Base-by-base conservation (phyloP, 2,329 filamentous ascomycete species). In the Ampelomyces quisqualis region DNA sequence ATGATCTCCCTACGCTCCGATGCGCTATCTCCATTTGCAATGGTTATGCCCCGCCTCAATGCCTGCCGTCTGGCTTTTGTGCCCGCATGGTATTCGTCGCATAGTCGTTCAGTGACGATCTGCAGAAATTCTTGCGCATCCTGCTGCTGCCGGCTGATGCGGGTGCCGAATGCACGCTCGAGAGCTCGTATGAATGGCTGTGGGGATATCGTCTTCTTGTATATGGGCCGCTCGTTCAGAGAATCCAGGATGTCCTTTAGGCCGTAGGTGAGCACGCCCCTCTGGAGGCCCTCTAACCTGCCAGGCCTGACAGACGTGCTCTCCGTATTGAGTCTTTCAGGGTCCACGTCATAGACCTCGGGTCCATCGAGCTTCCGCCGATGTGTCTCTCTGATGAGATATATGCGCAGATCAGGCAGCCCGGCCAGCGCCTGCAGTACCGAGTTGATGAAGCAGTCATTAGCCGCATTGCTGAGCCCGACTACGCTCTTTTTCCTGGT, bases 81-180 rank as follows among this genome's bases (percentile, higher is more conserved):
- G 1, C 89, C 90, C 3, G 90, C 90, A 63, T 94, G 84, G 60
- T 96, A 95, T 69, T 98, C 93, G 62, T 98, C 93, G 59, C 88
- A 90, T 40, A 98, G 74, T 37, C 91, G 80, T 72, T 98, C 91
- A 2, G 89, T 86, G 9, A 98, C 85, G 34, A 97, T 85, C 71
- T 98, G 93, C 40, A 98, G 71, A 51, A 98, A 96, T 67, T 98
- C 93, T 63, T 98, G 93, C 8, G 93, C 93, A 72, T 98, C 93
- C 69, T 98, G 93, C 70, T 98, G 93, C 63, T 93, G 89, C 38
- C 91, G 79, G 64, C 88, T 96, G 57, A 98, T 95, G 57, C 88
- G 83, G 59, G 94, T 91, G 40, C 82, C 82, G 62, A 96, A 98
- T 1, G 91, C 90, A 20, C 76, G 75, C 71, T 98, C 93, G 36